These are phyloP conservation scores for Triangularia verruculosa DNA, from an alignment of 2,329 filamentous ascomycete genomes.

Conservation along the genomic window DNA sequence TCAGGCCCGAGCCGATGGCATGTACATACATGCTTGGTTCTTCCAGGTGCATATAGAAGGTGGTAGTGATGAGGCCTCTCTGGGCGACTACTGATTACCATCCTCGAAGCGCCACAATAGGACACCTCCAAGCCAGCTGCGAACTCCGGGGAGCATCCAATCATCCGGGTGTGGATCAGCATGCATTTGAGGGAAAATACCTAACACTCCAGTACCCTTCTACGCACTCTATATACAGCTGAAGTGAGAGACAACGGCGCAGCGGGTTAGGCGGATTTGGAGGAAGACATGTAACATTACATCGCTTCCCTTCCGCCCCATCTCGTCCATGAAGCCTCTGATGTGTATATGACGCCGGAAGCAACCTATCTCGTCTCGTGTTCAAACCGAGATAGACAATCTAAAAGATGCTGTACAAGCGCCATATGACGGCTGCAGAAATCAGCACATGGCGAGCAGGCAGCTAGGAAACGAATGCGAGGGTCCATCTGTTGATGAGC, in stretches of 20 bases:
- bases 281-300: conserved; percentile 9
- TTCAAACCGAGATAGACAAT: background rate
- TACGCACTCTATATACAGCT: background rate
- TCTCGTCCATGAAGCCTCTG: background rate
- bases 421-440: background rate
- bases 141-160: background rate
- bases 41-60: background rate
- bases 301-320: background rate
- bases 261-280: background rate
- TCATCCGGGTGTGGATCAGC: background rate
- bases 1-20: background rate
- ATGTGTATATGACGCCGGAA: background rate
- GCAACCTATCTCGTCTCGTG: background rate
- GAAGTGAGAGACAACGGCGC: background rate
- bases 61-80: background rate
- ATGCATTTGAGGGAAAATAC: background rate
- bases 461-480: background rate
- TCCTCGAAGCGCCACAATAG: background rate
- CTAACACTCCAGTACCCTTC: background rate
- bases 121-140: background rate
- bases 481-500: background rate
- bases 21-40: background rate
- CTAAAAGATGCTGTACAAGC: background rate
- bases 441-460: conserved; percentile 6
- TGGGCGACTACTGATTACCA: background rate